Evolutionary conservation across 2,329 filamentous ascomycete genomes (phyloP).

Genomic region (Aspergillus sp.): DNA sequence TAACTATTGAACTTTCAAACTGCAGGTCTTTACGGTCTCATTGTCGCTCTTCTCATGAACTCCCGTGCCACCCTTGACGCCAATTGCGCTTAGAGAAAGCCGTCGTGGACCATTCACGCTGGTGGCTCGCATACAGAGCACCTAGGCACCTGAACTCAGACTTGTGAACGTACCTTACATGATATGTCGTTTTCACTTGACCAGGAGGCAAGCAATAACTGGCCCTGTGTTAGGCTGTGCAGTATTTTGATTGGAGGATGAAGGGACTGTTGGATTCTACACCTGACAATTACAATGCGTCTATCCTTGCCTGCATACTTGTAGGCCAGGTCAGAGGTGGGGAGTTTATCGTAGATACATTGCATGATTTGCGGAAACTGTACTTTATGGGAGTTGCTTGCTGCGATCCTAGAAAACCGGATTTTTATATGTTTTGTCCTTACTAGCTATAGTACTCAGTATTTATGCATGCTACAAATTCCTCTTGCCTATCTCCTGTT

Average conservation of each 20-base stretch:
- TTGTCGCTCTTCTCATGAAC: conserved; percentile 99
- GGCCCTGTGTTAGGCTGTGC: neutral
- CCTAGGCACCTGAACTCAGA: neutral
- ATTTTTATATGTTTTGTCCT: conserved; percentile 16
- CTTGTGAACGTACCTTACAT: conserved; percentile 4
- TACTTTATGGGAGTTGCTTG: conserved; percentile 25
- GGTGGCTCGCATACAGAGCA: conserved; percentile 9
- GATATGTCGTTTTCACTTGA: conserved; percentile 3
- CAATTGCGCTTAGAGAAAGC: conserved; percentile 46
- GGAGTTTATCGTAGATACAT: conserved; percentile 22
- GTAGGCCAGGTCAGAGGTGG: conserved; percentile 5
- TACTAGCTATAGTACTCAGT: neutral
- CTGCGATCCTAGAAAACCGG: conserved; percentile 17
- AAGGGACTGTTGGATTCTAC: conserved; percentile 3
- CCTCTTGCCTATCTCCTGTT: neutral
- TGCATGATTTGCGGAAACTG: conserved; percentile 24
- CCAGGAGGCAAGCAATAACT: neutral
- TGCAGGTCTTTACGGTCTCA: conserved; percentile 94
- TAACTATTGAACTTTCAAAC: neutral
- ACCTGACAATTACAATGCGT: conserved; percentile 4
- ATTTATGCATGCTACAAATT: conserved; percentile 6
- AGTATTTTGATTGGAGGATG: neutral
- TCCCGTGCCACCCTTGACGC: conserved; percentile 72
- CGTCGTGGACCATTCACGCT: conserved; percentile 14
- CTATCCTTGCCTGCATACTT: neutral